A percentile compares a stretch with the other conserved stretches of the same genome.
Evolutionary conservation across 129 eudicot species (phyloP).

Genomic region (Centella asiatica): DNA sequence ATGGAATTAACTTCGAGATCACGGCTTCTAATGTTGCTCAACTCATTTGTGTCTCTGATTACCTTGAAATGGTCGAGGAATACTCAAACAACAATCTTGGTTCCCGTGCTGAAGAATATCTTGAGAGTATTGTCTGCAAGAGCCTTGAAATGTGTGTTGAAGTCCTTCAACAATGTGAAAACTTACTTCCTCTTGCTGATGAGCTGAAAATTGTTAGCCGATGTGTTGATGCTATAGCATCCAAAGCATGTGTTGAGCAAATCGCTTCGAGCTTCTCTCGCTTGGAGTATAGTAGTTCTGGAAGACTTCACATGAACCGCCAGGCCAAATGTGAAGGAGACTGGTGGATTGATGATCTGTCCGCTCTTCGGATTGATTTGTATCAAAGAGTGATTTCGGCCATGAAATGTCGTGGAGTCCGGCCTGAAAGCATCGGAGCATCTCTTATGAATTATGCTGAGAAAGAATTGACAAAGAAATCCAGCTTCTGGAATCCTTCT

Average conservation of each 20-base stretch:
- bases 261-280: constrained; percentile 90
- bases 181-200: constrained; percentile 81
- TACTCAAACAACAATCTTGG: constrained; percentile 65
- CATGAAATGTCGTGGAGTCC: constrained; percentile 87
- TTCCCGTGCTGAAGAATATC: constrained; percentile 74
- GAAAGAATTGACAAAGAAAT: constrained; percentile 68
- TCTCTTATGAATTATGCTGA: constrained; percentile 79
- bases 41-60: constrained; percentile 67
- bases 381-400: constrained; percentile 83
- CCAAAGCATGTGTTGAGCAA: constrained; percentile 93
- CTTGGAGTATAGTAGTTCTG: constrained; percentile 88
- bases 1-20: constrained; percentile 86
- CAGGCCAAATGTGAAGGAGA: constrained; percentile 69
- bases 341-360: constrained; percentile 96
- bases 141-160: constrained; percentile 86
- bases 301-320: constrained; percentile 82
- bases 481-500: constrained; percentile 44
- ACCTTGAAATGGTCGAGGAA: constrained; percentile 91
- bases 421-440: constrained; percentile 89
- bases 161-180: constrained; percentile 80
- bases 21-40: constrained; percentile 85
- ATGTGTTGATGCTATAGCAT: constrained; percentile 89
- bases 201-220: constrained; percentile 52
- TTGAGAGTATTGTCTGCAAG: constrained; percentile 69
- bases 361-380: constrained; percentile 72